phyloP scores from a whole-genome alignment of 805 yeast genomes.

The Candida verbasci region DNA sequence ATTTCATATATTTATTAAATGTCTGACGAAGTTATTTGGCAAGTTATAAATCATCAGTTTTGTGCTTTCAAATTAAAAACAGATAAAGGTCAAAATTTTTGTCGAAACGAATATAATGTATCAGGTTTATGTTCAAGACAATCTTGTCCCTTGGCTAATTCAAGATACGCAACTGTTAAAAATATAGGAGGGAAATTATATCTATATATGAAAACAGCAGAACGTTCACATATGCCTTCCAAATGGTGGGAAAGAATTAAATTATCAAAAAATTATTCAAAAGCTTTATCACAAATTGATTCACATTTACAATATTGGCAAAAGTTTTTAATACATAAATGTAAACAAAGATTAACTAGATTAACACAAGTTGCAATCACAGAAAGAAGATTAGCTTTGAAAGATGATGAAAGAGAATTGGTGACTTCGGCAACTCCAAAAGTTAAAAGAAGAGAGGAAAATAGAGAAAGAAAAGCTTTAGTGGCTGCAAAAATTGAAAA shows the following conservation, averaged over 20 bases:
- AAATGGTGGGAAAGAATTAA: constrained; percentile 93
- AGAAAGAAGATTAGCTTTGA: constrained; percentile 86
- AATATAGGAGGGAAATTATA: constrained; percentile 75
- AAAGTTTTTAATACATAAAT: constrained; percentile 82
- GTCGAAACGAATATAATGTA: constrained; percentile 94
- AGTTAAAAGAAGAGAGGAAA: constrained; percentile 90
- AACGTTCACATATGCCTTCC: constrained; percentile 93
- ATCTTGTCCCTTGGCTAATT: constrained; percentile 95
- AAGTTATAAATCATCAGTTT: constrained; percentile 89
- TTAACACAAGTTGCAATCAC: constrained; percentile 93
- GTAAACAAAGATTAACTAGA: constrained; percentile 93
- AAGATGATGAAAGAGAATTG: constrained; percentile 88
- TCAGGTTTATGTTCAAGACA: constrained; percentile 90
- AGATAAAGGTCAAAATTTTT: constrained; percentile 84
- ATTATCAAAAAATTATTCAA: constrained; percentile 81
- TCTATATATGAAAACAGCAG: constrained; percentile 94
- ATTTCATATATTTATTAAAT: no score
- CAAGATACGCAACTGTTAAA: constrained; percentile 84
- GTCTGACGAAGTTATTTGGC: constrained; percentile 93
- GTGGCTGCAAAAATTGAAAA: constrained; percentile 96
- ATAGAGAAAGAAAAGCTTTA: constrained; percentile 93
- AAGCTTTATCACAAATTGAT: constrained; percentile 86
- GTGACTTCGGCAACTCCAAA: constrained; percentile 92
- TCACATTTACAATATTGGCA: constrained; percentile 90
- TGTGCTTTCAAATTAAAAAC: constrained; percentile 93